Evolutionary conservation across 2,329 filamentous ascomycete genomes (phyloP), one percentile per base, ranked within the genome.

Genomic region (Fusarium denticulatum): DNA sequence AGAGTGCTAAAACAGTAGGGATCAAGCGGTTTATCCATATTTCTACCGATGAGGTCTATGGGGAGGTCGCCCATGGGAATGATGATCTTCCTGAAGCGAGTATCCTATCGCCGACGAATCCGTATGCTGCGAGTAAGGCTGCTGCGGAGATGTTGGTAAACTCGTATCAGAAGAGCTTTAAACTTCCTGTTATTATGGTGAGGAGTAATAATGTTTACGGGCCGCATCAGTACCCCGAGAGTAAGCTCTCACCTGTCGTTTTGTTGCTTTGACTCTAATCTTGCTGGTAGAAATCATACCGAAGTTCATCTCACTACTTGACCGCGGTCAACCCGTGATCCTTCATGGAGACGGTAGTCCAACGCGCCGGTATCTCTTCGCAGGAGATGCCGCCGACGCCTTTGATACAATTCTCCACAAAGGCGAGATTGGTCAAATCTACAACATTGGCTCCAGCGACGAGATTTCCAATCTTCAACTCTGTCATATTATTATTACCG

Each of bases 171-270:
- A 94, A 93, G 84, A 94, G 91, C 81, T 95, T 95, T 85, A 92
- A 93, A 81, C 86, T 96, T 14, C 93, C 93, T 3, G 89, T 91
- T 59, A 94, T 96, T 71, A 93, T 95, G 75, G 92, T 95, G 30
- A 88, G 93, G 50, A 92, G 92, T 80, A 96, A 96, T 85, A 96
- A 96, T 77, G 93, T 96, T 32, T 96, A 95, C 78, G 94, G 94
- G 0, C 94, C 93, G 24, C 93, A 95, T 79, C 93, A 96, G 79
- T 95, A 92, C 80, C 93, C 93, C 0, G 93, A 95, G 83, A 95
- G 93, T 95, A 83, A 82, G 92, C 77, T 13, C 26, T 18, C 42
- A 45, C 14, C 28, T 14, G 6, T 32, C 7, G 3, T 18, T 36
- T 11, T 1, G 8, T 7, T 13, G 2, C 7, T 6, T 24, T 2